phyloP scores from a whole-genome alignment of 305 asterid species.

The Petunia hybrid region DNA sequence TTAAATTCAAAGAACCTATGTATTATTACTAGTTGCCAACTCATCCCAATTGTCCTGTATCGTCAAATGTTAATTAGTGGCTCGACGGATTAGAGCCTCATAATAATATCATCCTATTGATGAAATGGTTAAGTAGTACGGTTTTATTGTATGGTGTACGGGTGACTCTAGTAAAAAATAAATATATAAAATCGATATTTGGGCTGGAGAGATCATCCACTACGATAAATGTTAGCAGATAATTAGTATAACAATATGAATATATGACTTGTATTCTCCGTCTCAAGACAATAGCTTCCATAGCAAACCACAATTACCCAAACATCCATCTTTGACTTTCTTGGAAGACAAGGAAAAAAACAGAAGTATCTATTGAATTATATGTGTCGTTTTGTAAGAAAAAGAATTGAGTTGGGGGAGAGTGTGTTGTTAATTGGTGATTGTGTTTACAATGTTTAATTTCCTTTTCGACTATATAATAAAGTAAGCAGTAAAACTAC shows the following conservation, averaged over 20 bases:
- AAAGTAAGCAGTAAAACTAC: background rate
- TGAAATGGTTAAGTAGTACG: background rate
- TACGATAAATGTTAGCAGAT: background rate
- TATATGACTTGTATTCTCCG: conserved; percentile 7
- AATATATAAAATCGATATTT: background rate
- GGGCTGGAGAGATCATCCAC: background rate
- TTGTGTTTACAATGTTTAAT: background rate
- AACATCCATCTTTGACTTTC: background rate
- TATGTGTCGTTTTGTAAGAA: background rate
- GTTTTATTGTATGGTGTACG: background rate
- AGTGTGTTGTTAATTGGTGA: background rate
- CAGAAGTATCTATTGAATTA: background rate
- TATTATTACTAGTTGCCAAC: too few relatives aligned
- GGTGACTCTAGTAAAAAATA: background rate
- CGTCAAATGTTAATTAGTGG: too few relatives aligned
- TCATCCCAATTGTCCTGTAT: too few relatives aligned
- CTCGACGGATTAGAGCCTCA: background rate
- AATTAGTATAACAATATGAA: too few relatives aligned
- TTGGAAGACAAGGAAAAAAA: background rate
- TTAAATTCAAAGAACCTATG: too few relatives aligned
- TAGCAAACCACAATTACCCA: background rate
- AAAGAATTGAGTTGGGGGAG: background rate
- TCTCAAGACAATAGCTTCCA: background rate
- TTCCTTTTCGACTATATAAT: background rate
- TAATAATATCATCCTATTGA: background rate